Percentiles rank a stretch among this genome's conserved stretches.
These are phyloP conservation scores for Pecoramyces ruminantium DNA, from an alignment of 192 early-diverging fungal genomes.

Conservation along the genomic window DNA sequence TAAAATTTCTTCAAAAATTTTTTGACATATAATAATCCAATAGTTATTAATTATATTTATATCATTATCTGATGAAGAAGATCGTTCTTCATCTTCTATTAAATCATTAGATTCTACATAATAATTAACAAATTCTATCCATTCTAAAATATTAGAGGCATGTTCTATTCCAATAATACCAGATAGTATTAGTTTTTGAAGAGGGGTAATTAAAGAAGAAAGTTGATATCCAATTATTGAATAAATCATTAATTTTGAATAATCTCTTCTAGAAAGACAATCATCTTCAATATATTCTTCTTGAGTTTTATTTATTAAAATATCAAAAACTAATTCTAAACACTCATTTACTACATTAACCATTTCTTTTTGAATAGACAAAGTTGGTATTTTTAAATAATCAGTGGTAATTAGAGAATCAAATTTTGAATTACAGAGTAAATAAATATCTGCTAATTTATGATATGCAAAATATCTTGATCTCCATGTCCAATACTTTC, in stretches of 20 bases:
- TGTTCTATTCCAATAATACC: not conserved
- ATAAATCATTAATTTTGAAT: not conserved
- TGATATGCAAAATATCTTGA: not conserved
- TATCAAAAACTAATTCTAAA: not conserved
- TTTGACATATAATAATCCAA: not conserved
- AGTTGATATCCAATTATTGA: not conserved
- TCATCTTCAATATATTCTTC: not conserved
- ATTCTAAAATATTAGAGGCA: not conserved
- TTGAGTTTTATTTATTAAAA: not conserved
- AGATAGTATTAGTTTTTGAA: not conserved
- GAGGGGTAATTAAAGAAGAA: not conserved
- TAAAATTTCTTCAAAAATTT: not conserved
- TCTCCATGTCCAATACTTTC: not conserved
- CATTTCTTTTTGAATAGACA: not conserved
- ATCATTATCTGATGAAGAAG: not conserved
- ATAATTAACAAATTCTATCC: not conserved
- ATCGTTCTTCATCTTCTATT: not conserved
- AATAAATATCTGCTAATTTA: not conserved
- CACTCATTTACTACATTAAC: not conserved
- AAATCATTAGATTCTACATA: not conserved
- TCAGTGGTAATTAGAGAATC: not conserved
- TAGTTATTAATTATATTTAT: not conserved
- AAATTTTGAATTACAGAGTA: not conserved
- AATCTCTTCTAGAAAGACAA: not conserved
- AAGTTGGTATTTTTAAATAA: not conserved